A percentile compares a stretch with the other conserved stretches of the same genome.
Evolutionary conservation across 2,329 filamentous ascomycete genomes (phyloP).

Genomic region (Diaporthe ilicicola): DNA sequence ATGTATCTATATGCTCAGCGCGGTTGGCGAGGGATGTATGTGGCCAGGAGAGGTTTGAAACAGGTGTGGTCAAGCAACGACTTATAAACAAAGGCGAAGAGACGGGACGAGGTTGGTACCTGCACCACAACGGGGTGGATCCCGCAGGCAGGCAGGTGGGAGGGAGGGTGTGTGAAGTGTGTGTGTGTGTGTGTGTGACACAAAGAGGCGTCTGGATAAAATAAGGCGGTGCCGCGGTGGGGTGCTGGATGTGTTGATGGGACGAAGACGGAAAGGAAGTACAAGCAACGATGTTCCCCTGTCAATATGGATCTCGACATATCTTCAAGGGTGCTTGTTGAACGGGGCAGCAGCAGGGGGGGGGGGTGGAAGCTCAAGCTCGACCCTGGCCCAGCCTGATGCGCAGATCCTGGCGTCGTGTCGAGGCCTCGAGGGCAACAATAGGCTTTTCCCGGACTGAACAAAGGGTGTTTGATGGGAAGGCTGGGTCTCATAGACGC

Average conservation of each 20-base stretch:
- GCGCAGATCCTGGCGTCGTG: slow-evolving; percentile 14
- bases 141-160: slow-evolving; percentile 9
- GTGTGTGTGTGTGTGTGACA: not conserved
- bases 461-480: not conserved
- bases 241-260: slow-evolving; percentile 19
- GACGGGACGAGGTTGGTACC: slow-evolving; percentile 15
- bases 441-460: slow-evolving; percentile 1
- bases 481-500: not conserved
- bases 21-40: not conserved
- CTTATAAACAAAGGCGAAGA: slow-evolving; percentile 26
- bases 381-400: not conserved
- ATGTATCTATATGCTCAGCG: not conserved
- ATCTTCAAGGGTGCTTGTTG: not conserved
- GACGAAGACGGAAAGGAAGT: slow-evolving; percentile 25
- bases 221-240: slow-evolving; percentile 26
- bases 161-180: too few species aligned
- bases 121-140: slow-evolving; percentile 4
- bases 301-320: slow-evolving; percentile 19
- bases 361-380: slow-evolving; percentile 2
- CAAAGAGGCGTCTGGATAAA: slow-evolving; percentile 26
- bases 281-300: slow-evolving; percentile 4
- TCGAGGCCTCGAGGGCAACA: not conserved
- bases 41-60: not conserved
- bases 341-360: not conserved
- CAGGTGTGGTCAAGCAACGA: slow-evolving; percentile 12